Evolutionary conservation across 306 rosid species (phyloP).

Genomic region (Ceratonia siliqua): DNA sequence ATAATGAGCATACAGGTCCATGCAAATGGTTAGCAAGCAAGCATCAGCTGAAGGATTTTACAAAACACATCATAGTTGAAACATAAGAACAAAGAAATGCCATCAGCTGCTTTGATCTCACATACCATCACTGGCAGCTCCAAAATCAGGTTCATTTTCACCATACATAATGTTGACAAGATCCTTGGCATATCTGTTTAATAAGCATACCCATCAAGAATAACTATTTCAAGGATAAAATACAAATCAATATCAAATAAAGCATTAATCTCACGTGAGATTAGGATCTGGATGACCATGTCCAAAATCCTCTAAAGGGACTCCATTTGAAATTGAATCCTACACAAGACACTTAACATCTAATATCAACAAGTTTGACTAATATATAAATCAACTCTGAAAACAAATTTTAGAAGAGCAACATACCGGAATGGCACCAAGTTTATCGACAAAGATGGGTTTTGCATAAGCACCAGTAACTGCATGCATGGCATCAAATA

Average conservation of each 20-base stretch:
- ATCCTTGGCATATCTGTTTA: conserved; percentile 89
- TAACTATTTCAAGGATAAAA: conserved; percentile 23
- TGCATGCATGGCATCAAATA: conserved; percentile 97
- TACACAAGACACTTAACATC: conserved; percentile 46
- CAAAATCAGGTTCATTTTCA: conserved; percentile 91
- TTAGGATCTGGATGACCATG: conserved; percentile 99
- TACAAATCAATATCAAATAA: conserved; percentile 21
- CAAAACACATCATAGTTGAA: conserved; percentile 3
- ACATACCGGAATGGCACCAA: conserved; percentile 78
- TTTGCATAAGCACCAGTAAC: conserved; percentile 95
- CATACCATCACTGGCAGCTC: conserved; percentile 99
- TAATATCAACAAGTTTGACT: conserved; percentile 35
- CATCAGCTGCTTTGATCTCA: conserved; percentile 10
- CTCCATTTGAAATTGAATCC: conserved; percentile 91
- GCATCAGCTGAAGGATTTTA: neutral
- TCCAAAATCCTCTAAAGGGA: conserved; percentile 95
- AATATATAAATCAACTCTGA: neutral
- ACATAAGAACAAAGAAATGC: neutral
- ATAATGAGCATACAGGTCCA: neutral
- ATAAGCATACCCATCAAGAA: conserved; percentile 31
- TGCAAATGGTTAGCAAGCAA: conserved; percentile 14
- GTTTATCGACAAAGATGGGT: conserved; percentile 93
- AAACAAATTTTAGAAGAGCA: conserved; percentile 6
- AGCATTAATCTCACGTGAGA: conserved; percentile 66
- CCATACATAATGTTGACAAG: conserved; percentile 74